Conservation (phyloP, 108 stramenopile species). For the Cyclotella sp. region DNA sequence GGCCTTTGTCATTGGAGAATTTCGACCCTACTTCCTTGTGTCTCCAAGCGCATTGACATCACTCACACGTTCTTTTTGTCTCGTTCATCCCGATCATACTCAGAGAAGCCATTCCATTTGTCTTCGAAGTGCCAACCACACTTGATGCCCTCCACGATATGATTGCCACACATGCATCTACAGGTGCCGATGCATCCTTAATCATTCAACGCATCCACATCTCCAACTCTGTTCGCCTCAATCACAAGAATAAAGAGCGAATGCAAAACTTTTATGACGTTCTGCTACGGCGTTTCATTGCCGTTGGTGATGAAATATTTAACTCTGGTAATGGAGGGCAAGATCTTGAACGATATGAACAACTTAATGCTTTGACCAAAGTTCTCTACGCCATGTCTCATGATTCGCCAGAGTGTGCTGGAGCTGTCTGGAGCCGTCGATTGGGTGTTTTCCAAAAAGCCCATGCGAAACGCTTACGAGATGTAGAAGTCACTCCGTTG, state of each 20-base stretch:
- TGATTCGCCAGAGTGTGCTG: slow-evolving; percentile 86
- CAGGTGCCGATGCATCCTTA: slow-evolving; percentile 77
- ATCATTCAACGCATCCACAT: slow-evolving; percentile 86
- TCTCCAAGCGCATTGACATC: slow-evolving; percentile 88
- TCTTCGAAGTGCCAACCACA: slow-evolving; percentile 90
- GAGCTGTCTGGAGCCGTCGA: slow-evolving; percentile 82
- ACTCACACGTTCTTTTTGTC: slow-evolving; percentile 9
- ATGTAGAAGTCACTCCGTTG: slow-evolving; percentile 57
- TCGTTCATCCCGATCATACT: not conserved
- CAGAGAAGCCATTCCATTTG: slow-evolving; percentile 88
- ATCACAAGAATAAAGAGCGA: slow-evolving; percentile 85
- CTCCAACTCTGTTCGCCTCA: slow-evolving; percentile 82
- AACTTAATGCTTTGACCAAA: slow-evolving; percentile 73
- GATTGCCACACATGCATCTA: slow-evolving; percentile 80
- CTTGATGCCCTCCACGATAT: slow-evolving; percentile 89
- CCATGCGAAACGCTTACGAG: slow-evolving; percentile 85
- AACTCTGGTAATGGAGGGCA: slow-evolving; percentile 76
- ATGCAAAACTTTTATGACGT: slow-evolving; percentile 97
- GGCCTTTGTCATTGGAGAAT: slow-evolving; percentile 6
- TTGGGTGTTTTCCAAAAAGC: slow-evolving; percentile 87
- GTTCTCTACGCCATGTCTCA: slow-evolving; percentile 83
- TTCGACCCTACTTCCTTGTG: slow-evolving; percentile 63
- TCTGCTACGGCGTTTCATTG: slow-evolving; percentile 87
- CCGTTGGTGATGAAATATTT: slow-evolving; percentile 86
- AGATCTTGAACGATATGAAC: slow-evolving; percentile 75